Evolutionary conservation across 1,284 basidiomycete species (phyloP).

Genomic region (Apiotrichum sp.): DNA sequence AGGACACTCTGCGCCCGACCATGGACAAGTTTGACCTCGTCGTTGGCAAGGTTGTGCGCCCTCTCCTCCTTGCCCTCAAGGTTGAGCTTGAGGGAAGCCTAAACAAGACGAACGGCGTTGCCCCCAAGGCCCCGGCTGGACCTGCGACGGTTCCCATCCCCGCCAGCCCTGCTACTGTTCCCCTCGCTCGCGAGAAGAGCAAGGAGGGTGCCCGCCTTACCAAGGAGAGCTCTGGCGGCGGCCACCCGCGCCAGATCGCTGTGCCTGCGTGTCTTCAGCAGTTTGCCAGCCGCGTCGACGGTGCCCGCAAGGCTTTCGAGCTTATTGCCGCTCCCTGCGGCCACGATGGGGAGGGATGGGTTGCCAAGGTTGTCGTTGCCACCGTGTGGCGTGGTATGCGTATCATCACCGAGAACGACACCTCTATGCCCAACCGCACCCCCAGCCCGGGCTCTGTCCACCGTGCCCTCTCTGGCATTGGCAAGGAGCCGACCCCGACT

Average conservation of each 20-base stretch:
- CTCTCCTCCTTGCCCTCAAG: conserved; percentile 41
- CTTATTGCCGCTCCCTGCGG: conserved; percentile 40
- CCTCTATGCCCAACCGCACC: conserved; percentile 20
- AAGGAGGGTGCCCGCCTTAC: conserved; percentile 26
- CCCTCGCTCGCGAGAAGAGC: conserved; percentile 27
- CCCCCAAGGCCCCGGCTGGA: conserved; percentile 34
- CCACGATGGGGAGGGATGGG: conserved; percentile 48
- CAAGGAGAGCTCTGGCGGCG: conserved; percentile 36
- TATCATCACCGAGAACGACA: conserved; percentile 34
- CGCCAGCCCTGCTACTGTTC: conserved; percentile 9
- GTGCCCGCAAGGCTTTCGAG: conserved; percentile 41
- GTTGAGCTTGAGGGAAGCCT: conserved; percentile 41
- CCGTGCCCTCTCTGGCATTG: conserved; percentile 35
- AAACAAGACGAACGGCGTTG: conserved; percentile 25
- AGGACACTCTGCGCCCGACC: conserved; percentile 56
- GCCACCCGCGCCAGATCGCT: conserved; percentile 27
- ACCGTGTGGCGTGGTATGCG: conserved; percentile 47
- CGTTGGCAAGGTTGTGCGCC: conserved; percentile 46
- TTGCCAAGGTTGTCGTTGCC: conserved; percentile 45
- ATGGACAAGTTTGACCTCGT: conserved; percentile 54
- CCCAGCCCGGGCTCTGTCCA: conserved; percentile 40
- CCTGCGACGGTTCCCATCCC: conserved; percentile 30
- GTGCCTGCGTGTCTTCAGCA: conserved; percentile 42
- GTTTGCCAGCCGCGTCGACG: conserved; percentile 45
- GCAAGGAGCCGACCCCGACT: conserved; percentile 28